Evolutionary conservation across 176 grass and related monocot species (phyloP).

Genomic region (Avena eriantha): DNA sequence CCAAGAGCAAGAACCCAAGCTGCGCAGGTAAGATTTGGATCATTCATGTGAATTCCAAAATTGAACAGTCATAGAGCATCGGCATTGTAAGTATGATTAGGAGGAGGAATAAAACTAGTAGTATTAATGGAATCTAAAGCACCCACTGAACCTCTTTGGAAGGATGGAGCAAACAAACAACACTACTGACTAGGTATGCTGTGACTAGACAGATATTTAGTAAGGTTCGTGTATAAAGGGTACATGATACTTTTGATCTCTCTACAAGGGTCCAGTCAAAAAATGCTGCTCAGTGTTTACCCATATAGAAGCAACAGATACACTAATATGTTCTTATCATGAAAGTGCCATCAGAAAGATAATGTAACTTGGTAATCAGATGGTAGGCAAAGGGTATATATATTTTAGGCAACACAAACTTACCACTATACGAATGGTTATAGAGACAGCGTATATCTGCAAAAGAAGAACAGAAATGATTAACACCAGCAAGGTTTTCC

Average conservation of each 20-base stretch:
- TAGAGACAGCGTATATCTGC: constrained; percentile 75
- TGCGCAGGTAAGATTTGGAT: constrained; percentile 31
- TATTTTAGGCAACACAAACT: constrained; percentile 43
- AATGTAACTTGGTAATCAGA: background rate
- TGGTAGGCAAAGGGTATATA: background rate
- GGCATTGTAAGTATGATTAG: background rate
- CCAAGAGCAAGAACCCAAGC: constrained; percentile 68
- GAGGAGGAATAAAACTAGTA: background rate
- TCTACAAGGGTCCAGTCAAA: constrained; percentile 1
- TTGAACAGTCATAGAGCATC: background rate
- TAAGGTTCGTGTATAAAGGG: background rate
- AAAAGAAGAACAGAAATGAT: constrained; percentile 23
- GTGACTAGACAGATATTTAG: background rate
- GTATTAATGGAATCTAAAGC: constrained; percentile 7
- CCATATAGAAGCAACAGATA: constrained; percentile 17
- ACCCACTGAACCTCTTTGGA: background rate
- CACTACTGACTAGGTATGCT: background rate
- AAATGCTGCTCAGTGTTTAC: background rate
- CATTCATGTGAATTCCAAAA: constrained; percentile 27
- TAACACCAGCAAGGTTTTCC: constrained; percentile 17
- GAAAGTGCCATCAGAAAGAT: background rate
- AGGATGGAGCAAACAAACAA: constrained; percentile 10
- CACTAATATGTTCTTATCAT: background rate
- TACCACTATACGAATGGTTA: constrained; percentile 73
- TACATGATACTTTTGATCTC: background rate